Evolutionary conservation across 441 rosid species (phyloP).

Genomic region (Jatropha multifida): DNA sequence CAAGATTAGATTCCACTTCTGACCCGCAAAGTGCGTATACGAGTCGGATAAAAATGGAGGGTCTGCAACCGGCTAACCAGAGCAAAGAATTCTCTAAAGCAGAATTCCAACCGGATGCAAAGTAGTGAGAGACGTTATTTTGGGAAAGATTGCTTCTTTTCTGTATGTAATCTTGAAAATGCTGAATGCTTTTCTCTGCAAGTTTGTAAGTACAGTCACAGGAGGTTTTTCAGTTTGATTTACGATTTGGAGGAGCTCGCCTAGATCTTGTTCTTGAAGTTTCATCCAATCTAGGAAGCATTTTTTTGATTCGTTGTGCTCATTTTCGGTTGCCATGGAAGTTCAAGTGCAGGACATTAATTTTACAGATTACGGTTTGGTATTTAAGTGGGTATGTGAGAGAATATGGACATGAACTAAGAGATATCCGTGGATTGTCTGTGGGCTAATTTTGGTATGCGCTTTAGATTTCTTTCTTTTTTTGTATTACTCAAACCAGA

Average conservation of each 20-base stretch:
- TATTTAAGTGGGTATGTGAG: background rate
- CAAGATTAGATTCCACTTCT: conserved; percentile 23
- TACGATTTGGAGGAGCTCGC: conserved; percentile 30
- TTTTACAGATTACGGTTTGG: background rate
- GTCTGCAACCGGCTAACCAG: conserved; percentile 54
- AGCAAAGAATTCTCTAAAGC: conserved; percentile 45
- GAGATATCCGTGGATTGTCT: background rate
- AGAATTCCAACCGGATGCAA: conserved; percentile 45
- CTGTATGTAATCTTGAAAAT: conserved; percentile 31
- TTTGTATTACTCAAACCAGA: background rate
- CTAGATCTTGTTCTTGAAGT: conserved; percentile 35
- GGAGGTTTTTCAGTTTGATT: background rate
- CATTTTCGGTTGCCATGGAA: conserved; percentile 8
- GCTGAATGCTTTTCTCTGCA: conserved; percentile 15
- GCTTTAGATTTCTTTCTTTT: background rate
- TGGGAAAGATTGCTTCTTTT: conserved; percentile 22
- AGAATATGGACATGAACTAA: background rate
- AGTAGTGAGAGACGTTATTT: conserved; percentile 27
- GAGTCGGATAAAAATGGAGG: conserved; percentile 42
- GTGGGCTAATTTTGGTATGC: background rate
- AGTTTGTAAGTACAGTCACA: conserved; percentile 18
- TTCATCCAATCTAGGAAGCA: conserved; percentile 46
- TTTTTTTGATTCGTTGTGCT: background rate
- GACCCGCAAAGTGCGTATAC: conserved; percentile 38
- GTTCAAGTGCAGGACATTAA: background rate